Evolutionary conservation across 768 basidiomycete species (phyloP).

Genomic region (Cyclocybe aegerita): DNA sequence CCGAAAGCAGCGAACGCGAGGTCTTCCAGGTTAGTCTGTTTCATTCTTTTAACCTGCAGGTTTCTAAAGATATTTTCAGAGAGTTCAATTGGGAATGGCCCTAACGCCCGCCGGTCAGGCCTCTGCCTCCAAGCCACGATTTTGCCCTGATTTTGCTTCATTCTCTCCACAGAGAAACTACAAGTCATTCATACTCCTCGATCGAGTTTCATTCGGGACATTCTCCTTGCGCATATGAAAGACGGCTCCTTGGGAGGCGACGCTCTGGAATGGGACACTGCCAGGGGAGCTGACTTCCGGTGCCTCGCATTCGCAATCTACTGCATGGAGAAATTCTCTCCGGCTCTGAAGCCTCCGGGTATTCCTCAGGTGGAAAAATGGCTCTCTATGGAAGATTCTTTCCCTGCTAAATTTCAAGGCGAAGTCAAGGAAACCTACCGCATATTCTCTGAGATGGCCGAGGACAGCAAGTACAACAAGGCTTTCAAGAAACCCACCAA

Average conservation of each 20-base stretch:
- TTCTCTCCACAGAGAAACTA: slow-evolving; percentile 51
- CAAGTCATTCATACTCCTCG: slow-evolving; percentile 63
- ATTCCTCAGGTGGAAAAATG: slow-evolving; percentile 49
- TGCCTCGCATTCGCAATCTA: slow-evolving; percentile 55
- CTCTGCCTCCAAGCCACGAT: not conserved
- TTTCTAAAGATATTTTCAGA: slow-evolving; percentile 32
- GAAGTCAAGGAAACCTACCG: slow-evolving; percentile 42
- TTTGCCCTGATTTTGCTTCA: not conserved
- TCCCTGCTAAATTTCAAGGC: slow-evolving; percentile 27
- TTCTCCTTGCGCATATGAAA: slow-evolving; percentile 47
- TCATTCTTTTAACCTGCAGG: not conserved
- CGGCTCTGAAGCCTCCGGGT: slow-evolving; percentile 17
- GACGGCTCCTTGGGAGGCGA: slow-evolving; percentile 33
- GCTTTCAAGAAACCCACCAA: slow-evolving; percentile 43
- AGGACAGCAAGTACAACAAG: slow-evolving; percentile 29
- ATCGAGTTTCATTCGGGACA: slow-evolving; percentile 55
- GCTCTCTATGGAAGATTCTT: slow-evolving; percentile 36
- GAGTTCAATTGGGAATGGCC: slow-evolving; percentile 79
- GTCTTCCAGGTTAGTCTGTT: slow-evolving; percentile 62
- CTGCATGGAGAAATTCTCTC: slow-evolving; percentile 41
- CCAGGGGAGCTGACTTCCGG: slow-evolving; percentile 57
- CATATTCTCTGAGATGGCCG: slow-evolving; percentile 46
- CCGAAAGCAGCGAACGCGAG: slow-evolving; percentile 58
- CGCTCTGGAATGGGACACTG: slow-evolving; percentile 47
- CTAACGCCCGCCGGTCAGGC: slow-evolving; percentile 63